Conservation (phyloP, 495 filamentous ascomycete genomes). For the Chlorociboria aeruginascens region DNA sequence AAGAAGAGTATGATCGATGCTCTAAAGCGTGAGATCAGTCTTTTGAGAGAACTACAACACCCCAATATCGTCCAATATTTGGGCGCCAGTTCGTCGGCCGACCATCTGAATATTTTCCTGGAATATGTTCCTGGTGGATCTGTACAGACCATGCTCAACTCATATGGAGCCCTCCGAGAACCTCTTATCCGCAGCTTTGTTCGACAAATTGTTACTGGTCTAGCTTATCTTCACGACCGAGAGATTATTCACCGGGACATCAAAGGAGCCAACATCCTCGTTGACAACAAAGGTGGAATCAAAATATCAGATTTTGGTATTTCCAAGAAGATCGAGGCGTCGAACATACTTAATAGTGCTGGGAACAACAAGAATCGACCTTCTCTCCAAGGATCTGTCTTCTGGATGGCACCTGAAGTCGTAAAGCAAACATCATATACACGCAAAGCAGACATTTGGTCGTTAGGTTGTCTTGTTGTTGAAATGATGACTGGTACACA, state of each 20-base stretch:
- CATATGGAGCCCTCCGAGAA: conserved; percentile 89
- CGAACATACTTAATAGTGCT: conserved; percentile 38
- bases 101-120: conserved; percentile 98
- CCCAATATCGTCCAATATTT: conserved; percentile 98
- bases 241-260: conserved; percentile 99
- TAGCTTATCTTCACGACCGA: conserved; percentile 89
- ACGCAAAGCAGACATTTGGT: conserved; percentile 99
- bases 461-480: conserved; percentile 88
- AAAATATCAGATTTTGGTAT: conserved; percentile 99
- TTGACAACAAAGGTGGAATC: conserved; percentile 97
- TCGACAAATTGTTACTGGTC: conserved; percentile 84
- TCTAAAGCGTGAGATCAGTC: conserved; percentile 88
- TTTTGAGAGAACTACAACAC: conserved; percentile 89
- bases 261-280: conserved; percentile 96
- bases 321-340: conserved; percentile 89
- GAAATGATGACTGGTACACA: conserved; percentile 98
- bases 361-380: conserved; percentile 67
- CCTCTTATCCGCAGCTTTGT: conserved; percentile 94
- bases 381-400: conserved; percentile 92
- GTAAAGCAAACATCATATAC: conserved; percentile 96
- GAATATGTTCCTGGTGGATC: conserved; percentile 98
- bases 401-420: conserved; percentile 99
- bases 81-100: conserved; percentile 79
- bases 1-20: conserved; percentile 98
- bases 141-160: conserved; percentile 94